Base-by-base conservation (phyloP, 2,329 filamentous ascomycete species). In the Fusarium protoensiforme region DNA sequence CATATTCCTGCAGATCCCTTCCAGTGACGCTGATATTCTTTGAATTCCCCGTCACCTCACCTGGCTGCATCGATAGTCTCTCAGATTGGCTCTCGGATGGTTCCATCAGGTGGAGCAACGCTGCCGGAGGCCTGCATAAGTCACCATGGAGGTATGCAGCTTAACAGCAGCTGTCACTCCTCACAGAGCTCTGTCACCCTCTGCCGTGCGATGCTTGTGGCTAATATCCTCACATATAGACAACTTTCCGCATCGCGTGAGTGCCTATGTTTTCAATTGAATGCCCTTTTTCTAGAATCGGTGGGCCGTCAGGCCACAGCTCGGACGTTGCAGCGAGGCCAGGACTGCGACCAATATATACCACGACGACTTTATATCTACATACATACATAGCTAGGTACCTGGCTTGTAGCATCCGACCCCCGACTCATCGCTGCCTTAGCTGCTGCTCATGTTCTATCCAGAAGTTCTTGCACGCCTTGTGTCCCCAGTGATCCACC, bases 401-500 rank as follows among this genome's bases (percentile, higher is more conserved):
- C 41, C 8, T 36, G 41, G 14, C 56, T 41, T 18, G 22, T 39
- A 38, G 22, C 27, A 39, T 61, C 11, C 22, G 10, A 6, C 54
- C 10, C 10, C 29, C 43, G 38, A 61, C 36, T 81, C 75, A 96
- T 77, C 92, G 88, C 77, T 93, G 92, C 72, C 90, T 89, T 73
- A 98, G 84, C 66, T 87, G 86, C 61, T 86, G 86, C 81, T 93
- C 93, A 81, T 97, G 92, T 76, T 92, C 87, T 67, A 92, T 84
- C 96, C 96, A 98, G 79, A 98, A 98, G 71, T 93, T 92, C 80
- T 90, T 90, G 83, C 96, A 98, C 22, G 90, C 89, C 70, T 90
- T 85, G 82, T 95, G 93, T 0, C 92, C 94, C 92, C 94, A 95
- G 81, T 96, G 92, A 53, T 98, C 95, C 46, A 93, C 87, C 96